These are phyloP conservation scores for Capronia coronata DNA, from an alignment of 2,329 filamentous ascomycete genomes.

Conservation along the genomic window DNA sequence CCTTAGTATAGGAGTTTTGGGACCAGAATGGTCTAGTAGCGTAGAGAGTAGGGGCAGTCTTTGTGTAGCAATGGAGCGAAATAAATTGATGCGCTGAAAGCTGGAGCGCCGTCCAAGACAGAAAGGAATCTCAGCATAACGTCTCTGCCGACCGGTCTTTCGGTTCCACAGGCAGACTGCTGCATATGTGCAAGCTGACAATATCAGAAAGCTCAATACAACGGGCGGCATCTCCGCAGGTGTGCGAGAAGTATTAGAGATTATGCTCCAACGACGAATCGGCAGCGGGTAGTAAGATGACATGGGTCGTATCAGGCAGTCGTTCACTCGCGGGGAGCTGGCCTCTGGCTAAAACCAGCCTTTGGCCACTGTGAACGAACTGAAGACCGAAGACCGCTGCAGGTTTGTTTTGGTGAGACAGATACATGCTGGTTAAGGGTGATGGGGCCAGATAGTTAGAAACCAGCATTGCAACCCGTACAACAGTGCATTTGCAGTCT, in stretches of 20 bases:
- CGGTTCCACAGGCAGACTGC: slow-evolving; percentile 5
- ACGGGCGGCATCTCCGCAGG: background rate
- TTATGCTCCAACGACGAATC: background rate
- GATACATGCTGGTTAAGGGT: background rate
- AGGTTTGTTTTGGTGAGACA: background rate
- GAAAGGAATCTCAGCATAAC: slow-evolving; percentile 4
- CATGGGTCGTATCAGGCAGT: no score
- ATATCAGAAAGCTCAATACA: background rate
- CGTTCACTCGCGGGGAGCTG: background rate
- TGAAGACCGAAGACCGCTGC: background rate
- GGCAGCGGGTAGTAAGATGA: no score
- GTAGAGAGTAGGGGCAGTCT: background rate
- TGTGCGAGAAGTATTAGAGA: background rate
- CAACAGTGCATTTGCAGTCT: background rate
- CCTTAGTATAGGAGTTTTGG: background rate
- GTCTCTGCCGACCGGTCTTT: slow-evolving; percentile 16
- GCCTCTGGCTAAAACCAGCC: background rate
- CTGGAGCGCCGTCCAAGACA: slow-evolving; percentile 1
- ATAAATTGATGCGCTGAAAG: slow-evolving; percentile 3
- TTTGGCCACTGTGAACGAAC: background rate
- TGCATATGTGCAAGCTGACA: background rate
- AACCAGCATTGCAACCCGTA: background rate
- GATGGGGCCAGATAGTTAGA: background rate
- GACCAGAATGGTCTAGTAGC: background rate
- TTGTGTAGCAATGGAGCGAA: slow-evolving; percentile 13